Percentiles rank a stretch among this genome's conserved stretches.
These are phyloP conservation scores for Dendrobium catenatum DNA, from an alignment of 106 monocot genomes.

Conservation along the genomic window DNA sequence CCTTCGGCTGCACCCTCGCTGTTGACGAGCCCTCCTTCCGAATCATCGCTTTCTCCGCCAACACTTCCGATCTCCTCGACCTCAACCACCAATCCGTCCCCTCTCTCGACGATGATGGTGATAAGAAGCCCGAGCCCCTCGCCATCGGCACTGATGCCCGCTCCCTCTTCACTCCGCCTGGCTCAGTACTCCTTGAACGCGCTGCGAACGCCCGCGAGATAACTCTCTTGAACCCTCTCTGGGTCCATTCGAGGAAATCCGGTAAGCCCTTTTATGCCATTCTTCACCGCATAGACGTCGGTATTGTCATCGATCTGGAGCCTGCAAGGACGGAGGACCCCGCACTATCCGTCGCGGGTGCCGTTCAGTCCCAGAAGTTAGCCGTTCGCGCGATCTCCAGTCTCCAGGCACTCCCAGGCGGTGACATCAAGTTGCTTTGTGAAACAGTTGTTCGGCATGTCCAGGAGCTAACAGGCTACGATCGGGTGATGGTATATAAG, in stretches of 20 bases:
- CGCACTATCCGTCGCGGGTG: slow-evolving; percentile 74
- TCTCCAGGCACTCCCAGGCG: slow-evolving; percentile 77
- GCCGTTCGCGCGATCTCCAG: slow-evolving; percentile 81
- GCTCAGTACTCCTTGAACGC: slow-evolving; percentile 44
- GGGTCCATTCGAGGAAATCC: slow-evolving; percentile 64
- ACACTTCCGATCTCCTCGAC: slow-evolving; percentile 74
- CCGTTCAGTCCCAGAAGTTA: slow-evolving; percentile 94
- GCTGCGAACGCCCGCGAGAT: slow-evolving; percentile 78
- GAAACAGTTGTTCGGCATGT: slow-evolving; percentile 74
- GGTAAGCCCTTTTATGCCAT: slow-evolving; percentile 84
- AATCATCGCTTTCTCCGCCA: slow-evolving; percentile 71
- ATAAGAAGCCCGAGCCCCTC: slow-evolving; percentile 12
- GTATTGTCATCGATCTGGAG: slow-evolving; percentile 89
- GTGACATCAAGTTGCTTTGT: slow-evolving; percentile 73
- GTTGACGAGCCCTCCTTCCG: slow-evolving; percentile 53
- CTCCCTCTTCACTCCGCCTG: slow-evolving; percentile 62
- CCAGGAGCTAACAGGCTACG: slow-evolving; percentile 84
- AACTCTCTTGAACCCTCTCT: slow-evolving; percentile 76
- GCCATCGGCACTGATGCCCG: slow-evolving; percentile 63
- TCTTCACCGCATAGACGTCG: slow-evolving; percentile 85
- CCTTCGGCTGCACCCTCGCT: slow-evolving; percentile 83
- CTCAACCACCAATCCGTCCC: slow-evolving; percentile 62
- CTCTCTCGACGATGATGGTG: slow-evolving; percentile 18
- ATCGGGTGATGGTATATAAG: slow-evolving; percentile 92
- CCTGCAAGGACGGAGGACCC: slow-evolving; percentile 80